Conservation (phyloP, 2,329 filamentous ascomycete species). For the Talaromyces sp. region DNA sequence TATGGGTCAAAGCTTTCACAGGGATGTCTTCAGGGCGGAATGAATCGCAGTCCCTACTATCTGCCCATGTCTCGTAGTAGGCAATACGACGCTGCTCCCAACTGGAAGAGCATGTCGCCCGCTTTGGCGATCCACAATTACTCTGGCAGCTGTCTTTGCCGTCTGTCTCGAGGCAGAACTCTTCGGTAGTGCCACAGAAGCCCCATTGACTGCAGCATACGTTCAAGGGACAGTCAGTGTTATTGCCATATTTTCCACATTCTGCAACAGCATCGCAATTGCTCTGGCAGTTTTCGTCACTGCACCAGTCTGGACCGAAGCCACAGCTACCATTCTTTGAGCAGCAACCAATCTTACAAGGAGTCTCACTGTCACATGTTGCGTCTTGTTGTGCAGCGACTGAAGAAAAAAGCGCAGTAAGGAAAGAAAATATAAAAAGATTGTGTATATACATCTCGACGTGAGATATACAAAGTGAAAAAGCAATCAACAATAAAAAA, state of each 20-base stretch:
- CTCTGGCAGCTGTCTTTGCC: neutral
- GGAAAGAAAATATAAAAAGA: no score
- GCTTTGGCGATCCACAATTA: neutral
- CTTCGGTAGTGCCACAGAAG: slow-evolving; percentile 1
- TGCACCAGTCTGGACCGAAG: neutral
- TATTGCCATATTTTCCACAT: neutral
- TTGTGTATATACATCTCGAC: no score
- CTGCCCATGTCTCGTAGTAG: neutral
- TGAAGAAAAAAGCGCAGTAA: neutral
- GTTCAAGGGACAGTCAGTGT: neutral
- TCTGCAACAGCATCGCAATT: neutral
- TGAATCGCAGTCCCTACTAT: neutral
- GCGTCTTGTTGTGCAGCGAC: neutral
- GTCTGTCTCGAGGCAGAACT: neutral
- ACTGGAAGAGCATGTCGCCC: neutral
- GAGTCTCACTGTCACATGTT: neutral
- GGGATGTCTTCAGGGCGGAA: neutral
- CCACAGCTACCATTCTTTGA: neutral
- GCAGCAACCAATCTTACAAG: neutral
- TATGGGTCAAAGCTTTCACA: neutral
- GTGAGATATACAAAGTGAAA: no score
- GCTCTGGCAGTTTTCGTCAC: neutral
- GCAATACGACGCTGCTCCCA: neutral
- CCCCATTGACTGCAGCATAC: slow-evolving; percentile 1
- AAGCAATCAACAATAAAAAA: no score